Percentiles rank a stretch among this genome's conserved stretches.
phyloP scores from a whole-genome alignment of 345 rosid species.

The Gossypium arboreum region DNA sequence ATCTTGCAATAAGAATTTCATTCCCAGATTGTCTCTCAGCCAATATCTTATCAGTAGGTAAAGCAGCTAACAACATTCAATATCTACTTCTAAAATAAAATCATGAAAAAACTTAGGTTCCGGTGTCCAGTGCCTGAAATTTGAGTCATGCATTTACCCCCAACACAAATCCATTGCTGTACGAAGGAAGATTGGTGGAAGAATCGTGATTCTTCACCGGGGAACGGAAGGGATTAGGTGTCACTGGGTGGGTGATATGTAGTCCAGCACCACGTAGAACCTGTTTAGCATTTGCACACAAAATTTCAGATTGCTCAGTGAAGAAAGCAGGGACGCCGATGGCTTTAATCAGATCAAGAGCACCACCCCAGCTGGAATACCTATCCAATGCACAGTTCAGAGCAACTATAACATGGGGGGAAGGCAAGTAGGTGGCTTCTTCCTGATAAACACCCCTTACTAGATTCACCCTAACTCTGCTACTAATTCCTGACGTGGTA shows the following conservation, averaged over 20 bases:
- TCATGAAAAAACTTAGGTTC: background rate
- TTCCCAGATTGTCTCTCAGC: background rate
- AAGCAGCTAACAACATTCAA: background rate
- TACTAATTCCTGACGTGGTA: slow-evolving; percentile 42
- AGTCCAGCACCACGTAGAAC: slow-evolving; percentile 43
- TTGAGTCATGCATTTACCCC: slow-evolving; percentile 34
- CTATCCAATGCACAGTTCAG: slow-evolving; percentile 45
- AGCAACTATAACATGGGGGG: slow-evolving; percentile 44
- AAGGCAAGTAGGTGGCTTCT: slow-evolving; percentile 43
- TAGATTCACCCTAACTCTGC: slow-evolving; percentile 41
- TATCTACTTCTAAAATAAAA: background rate
- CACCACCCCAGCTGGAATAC: slow-evolving; percentile 41
- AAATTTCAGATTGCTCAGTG: slow-evolving; percentile 49
- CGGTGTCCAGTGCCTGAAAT: background rate
- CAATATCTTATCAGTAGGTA: background rate
- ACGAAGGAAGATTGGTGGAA: slow-evolving; percentile 39
- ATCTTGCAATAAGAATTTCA: background rate
- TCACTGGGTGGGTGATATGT: slow-evolving; percentile 33
- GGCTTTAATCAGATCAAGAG: slow-evolving; percentile 38
- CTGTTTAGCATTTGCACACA: slow-evolving; percentile 44
- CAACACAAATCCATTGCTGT: slow-evolving; percentile 42
- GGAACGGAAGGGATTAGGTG: slow-evolving; percentile 41
- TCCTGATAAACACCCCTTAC: slow-evolving; percentile 51
- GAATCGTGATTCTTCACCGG: slow-evolving; percentile 25
- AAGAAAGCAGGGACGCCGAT: slow-evolving; percentile 40